A percentile compares a stretch with the other conserved stretches of the same genome.
Evolutionary conservation across 2,329 filamentous ascomycete genomes (phyloP).

Genomic region (Alternaria alternata): DNA sequence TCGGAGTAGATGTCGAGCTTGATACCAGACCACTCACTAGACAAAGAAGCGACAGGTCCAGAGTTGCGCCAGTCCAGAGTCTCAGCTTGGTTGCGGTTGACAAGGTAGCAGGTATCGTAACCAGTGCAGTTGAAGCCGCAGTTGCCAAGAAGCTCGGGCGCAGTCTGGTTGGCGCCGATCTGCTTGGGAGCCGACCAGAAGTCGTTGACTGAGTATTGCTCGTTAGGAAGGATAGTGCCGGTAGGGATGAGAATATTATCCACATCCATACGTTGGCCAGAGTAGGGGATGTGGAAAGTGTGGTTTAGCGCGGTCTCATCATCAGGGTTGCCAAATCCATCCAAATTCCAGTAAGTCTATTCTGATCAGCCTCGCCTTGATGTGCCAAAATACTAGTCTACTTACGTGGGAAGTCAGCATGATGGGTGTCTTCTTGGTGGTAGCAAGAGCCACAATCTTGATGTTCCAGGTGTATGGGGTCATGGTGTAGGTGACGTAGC

Average conservation of each 20-base stretch:
- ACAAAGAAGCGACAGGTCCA: slow-evolving; percentile 70
- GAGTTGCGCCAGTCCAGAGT: slow-evolving; percentile 70
- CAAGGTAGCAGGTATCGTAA: slow-evolving; percentile 79
- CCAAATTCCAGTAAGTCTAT: slow-evolving; percentile 83
- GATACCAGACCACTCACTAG: slow-evolving; percentile 81
- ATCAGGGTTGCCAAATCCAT: slow-evolving; percentile 78
- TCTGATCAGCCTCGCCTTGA: slow-evolving; percentile 1
- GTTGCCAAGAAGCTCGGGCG: slow-evolving; percentile 71
- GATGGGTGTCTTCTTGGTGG: slow-evolving; percentile 80
- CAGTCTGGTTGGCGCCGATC: slow-evolving; percentile 73
- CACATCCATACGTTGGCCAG: slow-evolving; percentile 71
- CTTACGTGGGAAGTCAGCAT: slow-evolving; percentile 77
- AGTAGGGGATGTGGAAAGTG: slow-evolving; percentile 76
- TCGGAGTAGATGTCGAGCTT: slow-evolving; percentile 81
- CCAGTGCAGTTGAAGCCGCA: slow-evolving; percentile 85
- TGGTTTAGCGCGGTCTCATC: slow-evolving; percentile 73
- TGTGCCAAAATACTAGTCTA: not conserved
- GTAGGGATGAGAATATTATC: slow-evolving; percentile 63
- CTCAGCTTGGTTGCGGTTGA: slow-evolving; percentile 67
- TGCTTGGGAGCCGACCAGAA: slow-evolving; percentile 85
- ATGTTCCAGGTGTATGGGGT: slow-evolving; percentile 73
- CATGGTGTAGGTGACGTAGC: slow-evolving; percentile 77
- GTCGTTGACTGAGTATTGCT: slow-evolving; percentile 74
- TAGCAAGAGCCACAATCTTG: slow-evolving; percentile 74
- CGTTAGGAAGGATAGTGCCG: slow-evolving; percentile 72